Evolutionary conservation across 129 eudicot genomes (phyloP), one percentile per base, ranked within the genome.

Genomic region (Flaveria bidentis): DNA sequence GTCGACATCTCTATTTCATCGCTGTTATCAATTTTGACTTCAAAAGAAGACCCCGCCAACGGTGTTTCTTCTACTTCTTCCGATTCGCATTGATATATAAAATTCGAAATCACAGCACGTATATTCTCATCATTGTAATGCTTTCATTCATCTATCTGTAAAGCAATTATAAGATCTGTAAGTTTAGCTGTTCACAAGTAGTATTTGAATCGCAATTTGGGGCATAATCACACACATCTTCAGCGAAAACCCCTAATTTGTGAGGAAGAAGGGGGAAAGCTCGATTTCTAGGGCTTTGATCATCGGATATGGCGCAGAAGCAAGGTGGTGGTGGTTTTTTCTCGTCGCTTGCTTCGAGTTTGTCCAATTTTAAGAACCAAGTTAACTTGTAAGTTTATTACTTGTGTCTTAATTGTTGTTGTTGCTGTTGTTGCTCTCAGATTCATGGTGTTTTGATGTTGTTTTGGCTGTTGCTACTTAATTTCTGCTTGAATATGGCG

Each of bases 291-390:
- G 83, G 79, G 83, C 13, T 84, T 71, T 11, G 20, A 67, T 71
- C 30, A 18, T 15, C 71, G 64, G 76, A 78, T 23, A 87, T 87
- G 91, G 88, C 84, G 30, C 84, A 77, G 76, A 87, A 84, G 78
- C 80, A 68, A 56, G 80, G 80, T 25, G 80, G 82, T 26, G 87
- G 90, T 41, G 89, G 87, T 20, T 88, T 88, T 78, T 88, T 88
- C 70, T 72, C 92, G 25, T 83, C 89, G 33, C 69, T 88, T 39
- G 89, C 89, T 58, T 88, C 92, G 22, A 83, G 86, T 76, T 9
- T 86, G 18, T 83, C 90, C 67, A 86, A 72, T 72, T 84, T 83
- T 25, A 80, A 73, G 89, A 53, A 57, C 79, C 79, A 82, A 75
- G 92, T 88, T 77, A 88, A 88, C 63, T 89, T 89, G 92, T 88